These are phyloP conservation scores for Microcyclosporella mali DNA, from an alignment of 2,329 filamentous ascomycete species.

Conservation along the genomic window DNA sequence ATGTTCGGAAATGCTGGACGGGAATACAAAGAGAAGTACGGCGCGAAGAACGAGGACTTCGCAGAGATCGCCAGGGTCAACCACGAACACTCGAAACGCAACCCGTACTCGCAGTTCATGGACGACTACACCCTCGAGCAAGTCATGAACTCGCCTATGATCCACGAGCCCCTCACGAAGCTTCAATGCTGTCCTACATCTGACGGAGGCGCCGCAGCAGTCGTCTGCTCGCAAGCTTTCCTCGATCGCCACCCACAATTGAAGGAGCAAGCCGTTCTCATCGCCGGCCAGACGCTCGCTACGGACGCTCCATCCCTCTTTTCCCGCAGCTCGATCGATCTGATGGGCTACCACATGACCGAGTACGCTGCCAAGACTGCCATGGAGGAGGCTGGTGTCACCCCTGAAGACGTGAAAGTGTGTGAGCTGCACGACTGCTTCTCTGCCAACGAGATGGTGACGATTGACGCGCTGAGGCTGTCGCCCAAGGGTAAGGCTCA, in stretches of 20 bases:
- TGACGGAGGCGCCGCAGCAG: constrained; percentile 81
- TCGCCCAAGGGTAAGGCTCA: constrained; percentile 75
- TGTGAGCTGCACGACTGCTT: constrained; percentile 97
- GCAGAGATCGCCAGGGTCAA: constrained; percentile 91
- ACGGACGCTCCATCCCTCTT: constrained; percentile 78
- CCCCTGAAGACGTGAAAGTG: constrained; percentile 65
- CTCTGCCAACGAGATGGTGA: constrained; percentile 87
- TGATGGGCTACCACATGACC: constrained; percentile 85
- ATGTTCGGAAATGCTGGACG: constrained; percentile 91
- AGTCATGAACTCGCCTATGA: constrained; percentile 66
- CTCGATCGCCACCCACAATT: constrained; percentile 78
- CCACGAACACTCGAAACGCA: constrained; percentile 82
- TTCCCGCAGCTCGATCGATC: constrained; percentile 72
- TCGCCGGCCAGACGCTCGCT: constrained; percentile 82
- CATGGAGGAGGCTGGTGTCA: constrained; percentile 64
- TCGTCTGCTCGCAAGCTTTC: constrained; percentile 84
- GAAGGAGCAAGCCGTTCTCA: constrained; percentile 72
- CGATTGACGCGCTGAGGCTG: constrained; percentile 79
- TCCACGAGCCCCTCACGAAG: constrained; percentile 85
- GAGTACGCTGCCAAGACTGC: constrained; percentile 63
- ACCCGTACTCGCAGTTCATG: constrained; percentile 97
- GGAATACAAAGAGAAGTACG: constrained; percentile 92
- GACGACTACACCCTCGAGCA: constrained; percentile 85
- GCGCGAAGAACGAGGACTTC: constrained; percentile 78
- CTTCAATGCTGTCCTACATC: constrained; percentile 98